Evolutionary conservation across 768 basidiomycete species (phyloP).

Genomic region (Mrakia hoshinonis): DNA sequence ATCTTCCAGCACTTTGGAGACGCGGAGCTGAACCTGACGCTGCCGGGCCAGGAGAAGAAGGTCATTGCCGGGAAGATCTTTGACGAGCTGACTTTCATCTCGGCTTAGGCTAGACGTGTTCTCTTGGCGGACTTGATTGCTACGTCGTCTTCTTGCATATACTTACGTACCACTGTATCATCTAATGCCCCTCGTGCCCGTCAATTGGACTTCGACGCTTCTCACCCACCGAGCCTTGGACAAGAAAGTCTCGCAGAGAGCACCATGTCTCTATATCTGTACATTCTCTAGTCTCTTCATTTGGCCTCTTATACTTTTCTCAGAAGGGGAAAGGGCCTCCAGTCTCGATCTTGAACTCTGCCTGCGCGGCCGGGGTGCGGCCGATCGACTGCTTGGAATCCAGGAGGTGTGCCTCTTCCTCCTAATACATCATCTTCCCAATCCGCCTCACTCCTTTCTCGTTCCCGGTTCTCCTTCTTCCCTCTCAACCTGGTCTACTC

Average conservation of each 20-base stretch:
- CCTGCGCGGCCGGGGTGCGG: no score
- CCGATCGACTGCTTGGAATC: no score
- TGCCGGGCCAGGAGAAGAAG: slow-evolving; percentile 18
- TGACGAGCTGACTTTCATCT: slow-evolving; percentile 29
- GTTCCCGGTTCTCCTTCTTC: slow-evolving; percentile 38
- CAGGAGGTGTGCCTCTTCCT: no score
- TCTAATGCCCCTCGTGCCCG: background rate
- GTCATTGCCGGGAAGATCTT: slow-evolving; percentile 27
- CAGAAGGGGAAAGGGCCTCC: no score
- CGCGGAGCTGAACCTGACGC: slow-evolving; percentile 19
- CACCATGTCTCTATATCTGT: no score
- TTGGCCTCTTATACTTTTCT: no score
- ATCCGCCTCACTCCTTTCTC: slow-evolving; percentile 83
- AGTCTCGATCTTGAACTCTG: no score
- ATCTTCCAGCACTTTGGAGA: slow-evolving; percentile 59
- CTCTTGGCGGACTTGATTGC: background rate
- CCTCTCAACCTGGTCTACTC: no score
- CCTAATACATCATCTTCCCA: slow-evolving; percentile 67
- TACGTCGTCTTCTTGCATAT: background rate
- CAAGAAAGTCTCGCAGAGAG: no score
- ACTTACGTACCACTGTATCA: background rate
- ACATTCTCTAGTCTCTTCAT: no score
- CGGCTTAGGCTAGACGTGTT: slow-evolving; percentile 10
- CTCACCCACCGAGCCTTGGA: no score
- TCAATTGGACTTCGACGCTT: no score